Evolutionary conservation across 1,284 basidiomycete genomes (phyloP).

Genomic region (Cryptococcus floricola): DNA sequence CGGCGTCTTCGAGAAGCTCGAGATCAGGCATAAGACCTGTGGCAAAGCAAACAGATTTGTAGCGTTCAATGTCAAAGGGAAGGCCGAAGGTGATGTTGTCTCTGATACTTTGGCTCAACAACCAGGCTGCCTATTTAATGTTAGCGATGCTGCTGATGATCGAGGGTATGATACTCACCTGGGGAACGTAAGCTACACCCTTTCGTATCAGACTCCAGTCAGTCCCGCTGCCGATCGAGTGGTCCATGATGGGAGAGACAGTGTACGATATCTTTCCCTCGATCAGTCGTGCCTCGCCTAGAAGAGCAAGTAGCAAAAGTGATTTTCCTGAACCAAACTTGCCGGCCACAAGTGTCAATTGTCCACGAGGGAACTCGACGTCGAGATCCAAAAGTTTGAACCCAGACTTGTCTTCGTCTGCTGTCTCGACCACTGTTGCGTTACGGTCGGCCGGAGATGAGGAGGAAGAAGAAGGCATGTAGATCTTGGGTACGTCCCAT

Average conservation of each 20-base stretch:
- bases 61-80: constrained; percentile 49
- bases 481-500: constrained; percentile 19
- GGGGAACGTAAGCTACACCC: constrained; percentile 53
- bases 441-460: background rate
- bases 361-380: constrained; percentile 68
- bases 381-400: constrained; percentile 73
- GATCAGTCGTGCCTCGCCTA: constrained; percentile 82
- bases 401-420: constrained; percentile 42
- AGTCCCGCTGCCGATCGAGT: constrained; percentile 53
- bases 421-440: background rate
- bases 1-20: constrained; percentile 52
- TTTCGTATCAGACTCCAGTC: constrained; percentile 56
- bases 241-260: constrained; percentile 47
- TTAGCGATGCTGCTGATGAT: background rate
- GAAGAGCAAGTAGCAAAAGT: constrained; percentile 65
- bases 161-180: constrained; percentile 23
- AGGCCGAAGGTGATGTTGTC: constrained; percentile 56
- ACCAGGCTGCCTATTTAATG: constrained; percentile 46
- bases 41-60: constrained; percentile 31
- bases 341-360: constrained; percentile 74
- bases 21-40: constrained; percentile 52
- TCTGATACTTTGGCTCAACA: constrained; percentile 53
- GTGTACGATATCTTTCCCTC: constrained; percentile 52
- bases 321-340: constrained; percentile 66
- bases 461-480: background rate